These are phyloP conservation scores for Angophora floribunda DNA, from an alignment of 345 rosid genomes.

Conservation along the genomic window DNA sequence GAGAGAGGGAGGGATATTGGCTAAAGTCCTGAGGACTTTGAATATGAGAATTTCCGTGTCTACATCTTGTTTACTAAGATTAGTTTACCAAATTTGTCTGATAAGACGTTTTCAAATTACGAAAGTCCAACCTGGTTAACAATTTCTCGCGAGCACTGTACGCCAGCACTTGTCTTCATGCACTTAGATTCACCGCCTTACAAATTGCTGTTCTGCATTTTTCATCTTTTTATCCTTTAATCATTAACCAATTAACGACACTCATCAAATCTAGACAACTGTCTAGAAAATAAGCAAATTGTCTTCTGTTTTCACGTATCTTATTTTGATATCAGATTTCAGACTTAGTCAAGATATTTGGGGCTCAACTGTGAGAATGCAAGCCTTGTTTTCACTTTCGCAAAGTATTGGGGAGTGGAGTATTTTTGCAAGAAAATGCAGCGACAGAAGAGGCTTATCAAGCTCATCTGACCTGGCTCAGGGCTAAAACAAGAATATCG, in stretches of 20 bases:
- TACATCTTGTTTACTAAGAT: neutral
- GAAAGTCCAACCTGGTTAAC: neutral
- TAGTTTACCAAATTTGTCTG: neutral
- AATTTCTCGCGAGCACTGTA: neutral
- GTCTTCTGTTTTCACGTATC: rapidly evolving
- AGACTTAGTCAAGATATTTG: neutral
- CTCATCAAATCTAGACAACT: neutral
- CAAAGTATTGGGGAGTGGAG: neutral
- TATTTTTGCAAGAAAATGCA: neutral
- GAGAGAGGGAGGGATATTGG: neutral
- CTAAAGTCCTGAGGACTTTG: neutral
- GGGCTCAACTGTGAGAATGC: neutral
- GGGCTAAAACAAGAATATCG: neutral
- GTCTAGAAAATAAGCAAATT: neutral
- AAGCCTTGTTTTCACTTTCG: neutral
- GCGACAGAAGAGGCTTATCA: neutral
- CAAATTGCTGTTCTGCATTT: neutral
- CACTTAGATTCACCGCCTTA: neutral
- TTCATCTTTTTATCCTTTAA: neutral
- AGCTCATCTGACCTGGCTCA: neutral
- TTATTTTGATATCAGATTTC: neutral
- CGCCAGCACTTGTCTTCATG: neutral
- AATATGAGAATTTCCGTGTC: neutral
- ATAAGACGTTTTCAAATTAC: neutral
- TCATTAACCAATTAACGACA: neutral